Conservation (phyloP, 2,329 filamentous ascomycete species). For the Fusarium sp. region DNA sequence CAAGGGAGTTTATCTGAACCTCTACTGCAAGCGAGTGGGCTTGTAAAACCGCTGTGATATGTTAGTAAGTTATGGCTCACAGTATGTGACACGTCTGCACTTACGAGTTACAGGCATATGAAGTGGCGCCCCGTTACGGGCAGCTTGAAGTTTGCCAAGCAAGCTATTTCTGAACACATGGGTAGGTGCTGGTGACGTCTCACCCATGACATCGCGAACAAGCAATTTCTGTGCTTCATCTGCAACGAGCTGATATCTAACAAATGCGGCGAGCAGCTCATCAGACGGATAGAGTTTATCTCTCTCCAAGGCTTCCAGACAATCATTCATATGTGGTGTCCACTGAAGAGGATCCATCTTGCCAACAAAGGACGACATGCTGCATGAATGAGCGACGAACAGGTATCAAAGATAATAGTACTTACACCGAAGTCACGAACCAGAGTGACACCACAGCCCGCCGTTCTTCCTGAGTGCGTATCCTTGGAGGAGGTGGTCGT, state of each 20-base stretch:
- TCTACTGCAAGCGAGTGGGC: constrained; percentile 51
- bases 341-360: constrained; percentile 67
- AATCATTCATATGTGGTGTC: constrained; percentile 71
- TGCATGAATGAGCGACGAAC: constrained; percentile 36
- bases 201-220: constrained; percentile 50
- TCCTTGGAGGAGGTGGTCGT: constrained; percentile 47
- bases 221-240: constrained; percentile 56
- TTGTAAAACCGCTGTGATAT: constrained; percentile 48
- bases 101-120: constrained; percentile 49
- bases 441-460: constrained; percentile 64
- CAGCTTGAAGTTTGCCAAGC: constrained; percentile 47
- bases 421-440: constrained; percentile 55
- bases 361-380: constrained; percentile 57
- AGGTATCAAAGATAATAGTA: background rate
- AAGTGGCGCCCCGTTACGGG: constrained; percentile 45
- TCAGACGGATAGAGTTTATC: constrained; percentile 64
- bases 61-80: constrained; percentile 12
- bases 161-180: constrained; percentile 53
- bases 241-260: constrained; percentile 57
- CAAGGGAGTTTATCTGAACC: constrained; percentile 52
- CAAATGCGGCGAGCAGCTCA: constrained; percentile 57
- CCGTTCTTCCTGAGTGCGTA: constrained; percentile 63
- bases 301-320: constrained; percentile 61
- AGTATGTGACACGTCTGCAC: constrained; percentile 13
- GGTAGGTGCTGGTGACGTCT: constrained; percentile 48